phyloP scores from a whole-genome alignment of 2,329 filamentous ascomycete species.

The Ophiostoma montium region DNA sequence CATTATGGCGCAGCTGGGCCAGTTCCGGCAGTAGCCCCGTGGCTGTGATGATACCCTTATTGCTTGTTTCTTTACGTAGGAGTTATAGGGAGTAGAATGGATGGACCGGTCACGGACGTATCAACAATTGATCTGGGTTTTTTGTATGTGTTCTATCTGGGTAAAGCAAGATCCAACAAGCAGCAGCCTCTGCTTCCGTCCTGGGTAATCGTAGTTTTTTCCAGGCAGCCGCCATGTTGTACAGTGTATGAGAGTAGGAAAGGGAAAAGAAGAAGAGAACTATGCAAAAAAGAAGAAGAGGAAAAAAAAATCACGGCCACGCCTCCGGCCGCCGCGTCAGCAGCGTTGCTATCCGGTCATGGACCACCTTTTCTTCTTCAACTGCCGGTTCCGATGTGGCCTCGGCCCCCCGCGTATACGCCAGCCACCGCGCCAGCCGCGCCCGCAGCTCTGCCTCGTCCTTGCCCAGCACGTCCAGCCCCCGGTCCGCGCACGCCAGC shows the following conservation, averaged over 20 bases:
- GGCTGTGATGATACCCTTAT: background rate
- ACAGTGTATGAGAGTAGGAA: background rate
- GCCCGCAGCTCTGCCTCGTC: constrained; percentile 38
- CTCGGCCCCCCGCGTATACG: too few relatives aligned
- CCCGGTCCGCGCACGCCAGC: constrained; percentile 58
- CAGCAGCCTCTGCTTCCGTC: background rate
- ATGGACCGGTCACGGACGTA: too few relatives aligned
- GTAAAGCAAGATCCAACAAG: too few relatives aligned
- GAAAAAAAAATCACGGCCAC: constrained; percentile 9
- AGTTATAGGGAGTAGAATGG: background rate
- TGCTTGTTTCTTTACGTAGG: background rate
- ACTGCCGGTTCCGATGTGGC: too few relatives aligned
- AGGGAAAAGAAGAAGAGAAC: background rate
- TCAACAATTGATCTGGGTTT: background rate
- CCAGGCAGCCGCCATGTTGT: background rate
- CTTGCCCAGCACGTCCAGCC: constrained; percentile 41
- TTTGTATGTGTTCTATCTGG: constrained; percentile 1
- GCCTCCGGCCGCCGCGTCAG: constrained; percentile 10
- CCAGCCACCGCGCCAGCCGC: constrained; percentile 33
- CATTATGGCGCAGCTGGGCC: constrained; percentile 60
- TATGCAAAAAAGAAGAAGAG: background rate
- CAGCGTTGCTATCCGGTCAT: constrained; percentile 4
- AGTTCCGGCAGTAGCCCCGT: constrained; percentile 43
- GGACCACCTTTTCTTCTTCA: background rate
- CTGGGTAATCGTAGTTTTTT: background rate